Percentiles rank a stretch among this genome's conserved stretches.
phyloP scores from a whole-genome alignment of 148 eudicot genomes.

The Camellia lanceoleosa region DNA sequence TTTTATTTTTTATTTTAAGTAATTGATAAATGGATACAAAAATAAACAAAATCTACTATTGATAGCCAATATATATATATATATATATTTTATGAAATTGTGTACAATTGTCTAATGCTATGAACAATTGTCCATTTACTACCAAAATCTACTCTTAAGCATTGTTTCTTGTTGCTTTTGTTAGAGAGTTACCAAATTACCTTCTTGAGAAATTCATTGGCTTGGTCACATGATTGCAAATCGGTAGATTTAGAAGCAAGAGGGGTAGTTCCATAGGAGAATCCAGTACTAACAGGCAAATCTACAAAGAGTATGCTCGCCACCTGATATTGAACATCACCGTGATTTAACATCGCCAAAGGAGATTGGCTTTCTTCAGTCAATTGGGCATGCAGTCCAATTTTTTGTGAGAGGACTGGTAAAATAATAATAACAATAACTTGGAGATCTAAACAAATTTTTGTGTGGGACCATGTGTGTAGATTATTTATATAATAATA shows the following conservation, averaged over 20 bases:
- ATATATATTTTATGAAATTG: background rate
- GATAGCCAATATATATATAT: no score
- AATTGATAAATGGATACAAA: background rate
- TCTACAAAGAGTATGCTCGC: conserved; percentile 71
- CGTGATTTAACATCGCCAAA: background rate
- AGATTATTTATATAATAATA: no score
- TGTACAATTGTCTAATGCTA: background rate
- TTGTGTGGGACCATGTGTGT: no score
- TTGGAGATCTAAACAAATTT: no score
- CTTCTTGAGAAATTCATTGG: conserved; percentile 48
- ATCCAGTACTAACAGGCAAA: conserved; percentile 66
- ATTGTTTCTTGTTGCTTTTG: background rate
- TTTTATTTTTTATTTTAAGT: background rate
- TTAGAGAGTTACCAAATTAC: conserved; percentile 15
- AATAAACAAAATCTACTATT: background rate
- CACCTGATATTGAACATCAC: conserved; percentile 27
- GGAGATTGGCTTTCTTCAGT: no score
- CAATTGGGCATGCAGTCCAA: background rate
- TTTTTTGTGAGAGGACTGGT: background rate
- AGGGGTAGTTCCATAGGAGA: conserved; percentile 53
- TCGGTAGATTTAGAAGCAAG: conserved; percentile 42
- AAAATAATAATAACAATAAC: no score
- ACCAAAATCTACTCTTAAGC: no score
- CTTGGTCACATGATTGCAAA: conserved; percentile 27
- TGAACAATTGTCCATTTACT: background rate